Evolutionary conservation across 2,329 filamentous ascomycete species (phyloP), one percentile per base, ranked within the genome.

Genomic region (Dactylellina parvicollis): DNA sequence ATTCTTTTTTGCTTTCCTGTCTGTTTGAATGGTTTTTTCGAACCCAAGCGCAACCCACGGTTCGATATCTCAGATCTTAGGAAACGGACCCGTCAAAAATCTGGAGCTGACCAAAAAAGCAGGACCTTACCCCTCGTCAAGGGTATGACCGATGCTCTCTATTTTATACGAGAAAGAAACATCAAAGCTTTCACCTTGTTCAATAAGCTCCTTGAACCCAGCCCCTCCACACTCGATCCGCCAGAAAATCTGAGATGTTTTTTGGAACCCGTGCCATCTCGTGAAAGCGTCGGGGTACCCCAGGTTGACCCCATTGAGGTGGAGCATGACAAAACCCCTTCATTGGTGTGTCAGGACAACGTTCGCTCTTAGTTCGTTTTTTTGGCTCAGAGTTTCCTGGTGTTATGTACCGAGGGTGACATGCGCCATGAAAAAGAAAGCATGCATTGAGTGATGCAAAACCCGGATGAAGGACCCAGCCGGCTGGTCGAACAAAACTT

Each of bases 321-420:
- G 69, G 69, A 46, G 52, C 46, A 49, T 38, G 16, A 18, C 12
- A 10, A 32, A 12, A 28, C 12, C 18, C 22, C 60, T 26, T 40
- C 36, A 65, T 65, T 65, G 67, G 67, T 24, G 24, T 64, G 52
- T 9, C 30, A 50, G 26, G 28, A 36, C 59, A 59, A 59, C 56
- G 52, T 30, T 46, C 49, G 52, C 38, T 52, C 47, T 52, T 65
- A 44, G 44, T 64, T 65, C 28, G n/a, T 65, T 72, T 72, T 59
- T 65, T 55, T 26, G 16, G 34, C 4, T 32, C 47, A 49, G 18
- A 55, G 20, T 50, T 47, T 64, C 44, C 44, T 44, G 66, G 66
- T 56, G 60, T 73, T 73, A 66, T 60, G 49, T 73, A 73, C 69
- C 69, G 38, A 60, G 46, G 36, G 69, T 66, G 69, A 66, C 60